Base-by-base conservation (phyloP, 306 rosid genomes). In the Vicia faba region DNA sequence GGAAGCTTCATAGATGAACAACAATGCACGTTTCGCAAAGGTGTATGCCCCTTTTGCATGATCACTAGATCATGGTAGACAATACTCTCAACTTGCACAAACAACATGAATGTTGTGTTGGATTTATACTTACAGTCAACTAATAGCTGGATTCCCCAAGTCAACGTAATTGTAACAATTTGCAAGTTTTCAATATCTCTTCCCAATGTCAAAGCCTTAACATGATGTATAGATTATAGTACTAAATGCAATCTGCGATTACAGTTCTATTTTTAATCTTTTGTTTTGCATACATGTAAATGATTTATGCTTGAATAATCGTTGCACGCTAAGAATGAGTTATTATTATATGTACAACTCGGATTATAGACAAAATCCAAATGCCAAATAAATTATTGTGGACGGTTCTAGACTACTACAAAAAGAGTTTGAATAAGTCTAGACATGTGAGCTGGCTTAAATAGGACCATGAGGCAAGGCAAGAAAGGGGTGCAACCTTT, bases 1-100 rank as follows among this genome's bases (percentile, higher is more conserved):
- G 54, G 69, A 60, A 71, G 68, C 61, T 71, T 71, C 68, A 35
- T 9, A 19, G 60, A 23, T 16, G 54, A 53, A 70, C 20, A 3
- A 1, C 18, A 11, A 11, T 45, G 38, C 61, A 70, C 68, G 54
- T 33, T 58, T 51, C 31, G 31, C 66, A 15, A 26, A 10, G 55
- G 56, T 11, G 10, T 14, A 11, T 40, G n/a, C 5, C 25, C 59
- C 1, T 66, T 35, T 61, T 18, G 44, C 66, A 53, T 49, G 70
- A 70, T 14, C 43, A 20, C n/a, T 20, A 35, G 16, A 41, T 59
- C 36, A 57, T 58, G 25, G 15, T 8, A 45, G 7, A 56, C 59
- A 35, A 38, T 26, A 31, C 44, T 31, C 31, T 26, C 16, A 46
- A 45, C 14, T 48, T 61, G 62, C n/a, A 53, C 5, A 20, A 33